Evolutionary conservation across 176 grass and related monocot genomes (phyloP), one percentile per base, ranked within the genome.

Genomic region (Hordeum marinum): DNA sequence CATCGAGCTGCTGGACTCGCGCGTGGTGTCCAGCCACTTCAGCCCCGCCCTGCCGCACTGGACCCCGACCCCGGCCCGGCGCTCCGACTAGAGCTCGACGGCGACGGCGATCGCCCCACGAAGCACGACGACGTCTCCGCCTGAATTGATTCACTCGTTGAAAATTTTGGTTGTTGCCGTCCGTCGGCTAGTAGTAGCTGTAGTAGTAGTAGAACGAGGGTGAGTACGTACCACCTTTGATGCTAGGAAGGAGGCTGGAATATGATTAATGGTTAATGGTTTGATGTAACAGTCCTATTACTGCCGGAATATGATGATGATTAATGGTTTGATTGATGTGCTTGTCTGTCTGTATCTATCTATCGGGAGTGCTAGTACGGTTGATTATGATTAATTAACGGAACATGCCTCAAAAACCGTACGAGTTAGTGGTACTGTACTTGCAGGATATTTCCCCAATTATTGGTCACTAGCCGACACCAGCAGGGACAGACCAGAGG

Each of bases 1-100:
- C 89, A 63, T 95, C 42, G 93, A 98, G 85, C 82, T 98, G 73
- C 88, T 98, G 24, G 95, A 98, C 88, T 98, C 93, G 24, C 92
- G 96, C 17, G 93, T 94, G 72, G 87, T 98, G 17, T 98, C 96
- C 55, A 75, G 29, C 62, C 89, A 98, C 87, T 94, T 95, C 85
- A 98, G 96, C 90, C 91, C 93, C 3, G 85, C 65, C 24, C 88
- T 87, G 77, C 96, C 96, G 61, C 92, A 89, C 61, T 98, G 93
- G 96, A 68, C 85, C 0, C 93, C 93, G 96, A 68, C 85, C 0
- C 93, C 93, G 23, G 77, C 65, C 11, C 82, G 66, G 15, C 82
- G 85, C 72, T 60, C 88, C 66, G 83, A 68, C 50, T 87, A 88
- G 64, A 64, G 66, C 20, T 15, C 46, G 0, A 18, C 32, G 2